Conservation (phyloP, 2,329 filamentous ascomycete genomes). For the Clarireedia hainanense region DNA sequence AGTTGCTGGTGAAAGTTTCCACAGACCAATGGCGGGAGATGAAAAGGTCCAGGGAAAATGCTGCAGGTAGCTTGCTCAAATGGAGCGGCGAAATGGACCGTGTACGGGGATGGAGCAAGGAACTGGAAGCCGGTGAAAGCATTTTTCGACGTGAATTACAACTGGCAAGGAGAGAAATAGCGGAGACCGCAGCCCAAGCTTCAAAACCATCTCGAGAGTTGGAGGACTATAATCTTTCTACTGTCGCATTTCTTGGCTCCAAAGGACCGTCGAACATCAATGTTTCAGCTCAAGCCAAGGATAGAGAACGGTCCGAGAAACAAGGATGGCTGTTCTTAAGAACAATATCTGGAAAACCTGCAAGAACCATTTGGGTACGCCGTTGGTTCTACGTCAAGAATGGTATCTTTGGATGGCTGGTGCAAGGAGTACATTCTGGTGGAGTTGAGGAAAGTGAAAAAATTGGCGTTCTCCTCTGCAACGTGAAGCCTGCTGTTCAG, state of each 20-base stretch:
- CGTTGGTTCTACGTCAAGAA: slow-evolving; percentile 95
- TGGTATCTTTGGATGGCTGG: slow-evolving; percentile 91
- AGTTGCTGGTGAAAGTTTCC: slow-evolving; percentile 75
- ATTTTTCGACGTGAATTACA: slow-evolving; percentile 77
- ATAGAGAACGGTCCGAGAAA: slow-evolving; percentile 55
- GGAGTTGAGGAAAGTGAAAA: slow-evolving; percentile 94
- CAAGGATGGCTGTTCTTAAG: slow-evolving; percentile 91
- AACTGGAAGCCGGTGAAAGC: slow-evolving; percentile 86
- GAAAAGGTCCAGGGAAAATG: slow-evolving; percentile 60
- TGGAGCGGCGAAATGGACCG: slow-evolving; percentile 81
- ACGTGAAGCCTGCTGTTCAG: slow-evolving; percentile 79
- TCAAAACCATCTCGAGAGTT: slow-evolving; percentile 82
- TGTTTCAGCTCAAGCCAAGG: slow-evolving; percentile 42
- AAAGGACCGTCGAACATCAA: slow-evolving; percentile 52
- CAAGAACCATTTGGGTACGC: slow-evolving; percentile 79
- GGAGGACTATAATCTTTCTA: slow-evolving; percentile 85
- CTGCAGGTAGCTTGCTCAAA: slow-evolving; percentile 52
- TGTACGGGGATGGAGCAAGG: slow-evolving; percentile 83
- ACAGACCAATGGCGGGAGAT: slow-evolving; percentile 86
- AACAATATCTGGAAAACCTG: slow-evolving; percentile 77
- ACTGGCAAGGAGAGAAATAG: slow-evolving; percentile 70
- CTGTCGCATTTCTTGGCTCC: slow-evolving; percentile 76
- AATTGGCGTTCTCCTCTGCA: slow-evolving; percentile 90
- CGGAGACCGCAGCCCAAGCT: slow-evolving; percentile 62
- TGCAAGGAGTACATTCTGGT: slow-evolving; percentile 68